Evolutionary conservation across 2,329 filamentous ascomycete genomes (phyloP).

Genomic region (Colletotrichum lindemuthianum): DNA sequence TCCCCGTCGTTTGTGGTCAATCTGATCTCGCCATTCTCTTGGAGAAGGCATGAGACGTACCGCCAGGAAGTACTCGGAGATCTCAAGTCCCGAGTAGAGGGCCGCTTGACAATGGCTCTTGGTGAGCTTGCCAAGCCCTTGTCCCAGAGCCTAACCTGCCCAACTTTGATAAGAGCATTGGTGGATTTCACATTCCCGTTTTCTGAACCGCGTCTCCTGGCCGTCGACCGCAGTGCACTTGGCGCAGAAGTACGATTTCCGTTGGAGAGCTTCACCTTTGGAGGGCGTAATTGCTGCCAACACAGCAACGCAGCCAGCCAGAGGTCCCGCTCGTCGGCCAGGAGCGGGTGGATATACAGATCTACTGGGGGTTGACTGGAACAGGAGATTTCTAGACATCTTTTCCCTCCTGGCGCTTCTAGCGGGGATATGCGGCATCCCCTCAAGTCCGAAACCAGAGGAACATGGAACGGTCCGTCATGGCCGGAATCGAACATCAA

Average conservation of each 20-base stretch:
- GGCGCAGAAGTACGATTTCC: constrained; percentile 52
- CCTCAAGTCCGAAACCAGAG: constrained; percentile 77
- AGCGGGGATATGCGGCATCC: constrained; percentile 75
- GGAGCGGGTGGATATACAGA: constrained; percentile 72
- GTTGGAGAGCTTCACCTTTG: constrained; percentile 63
- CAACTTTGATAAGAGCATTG: constrained; percentile 90
- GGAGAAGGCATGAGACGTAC: constrained; percentile 88
- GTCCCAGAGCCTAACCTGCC: constrained; percentile 91
- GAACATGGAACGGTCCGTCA: constrained; percentile 70
- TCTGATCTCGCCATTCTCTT: constrained; percentile 95
- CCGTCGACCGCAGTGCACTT: constrained; percentile 45
- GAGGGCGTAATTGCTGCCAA: constrained; percentile 80
- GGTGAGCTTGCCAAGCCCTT: constrained; percentile 70
- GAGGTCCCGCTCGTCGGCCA: constrained; percentile 74
- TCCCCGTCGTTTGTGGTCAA: constrained; percentile 88
- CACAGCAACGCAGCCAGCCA: constrained; percentile 85
- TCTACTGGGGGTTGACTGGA: constrained; percentile 64
- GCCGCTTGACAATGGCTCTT: constrained; percentile 64
- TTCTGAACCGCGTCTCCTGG: constrained; percentile 34
- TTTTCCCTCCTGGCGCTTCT: constrained; percentile 55
- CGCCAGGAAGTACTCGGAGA: constrained; percentile 76
- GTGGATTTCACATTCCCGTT: constrained; percentile 41
- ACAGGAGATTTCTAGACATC: constrained; percentile 62
- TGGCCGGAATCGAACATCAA: constrained; percentile 80
- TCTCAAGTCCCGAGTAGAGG: constrained; percentile 66